Evolutionary conservation across 164 flowering plant species (phyloP).

Genomic region (Vitis rupestris): DNA sequence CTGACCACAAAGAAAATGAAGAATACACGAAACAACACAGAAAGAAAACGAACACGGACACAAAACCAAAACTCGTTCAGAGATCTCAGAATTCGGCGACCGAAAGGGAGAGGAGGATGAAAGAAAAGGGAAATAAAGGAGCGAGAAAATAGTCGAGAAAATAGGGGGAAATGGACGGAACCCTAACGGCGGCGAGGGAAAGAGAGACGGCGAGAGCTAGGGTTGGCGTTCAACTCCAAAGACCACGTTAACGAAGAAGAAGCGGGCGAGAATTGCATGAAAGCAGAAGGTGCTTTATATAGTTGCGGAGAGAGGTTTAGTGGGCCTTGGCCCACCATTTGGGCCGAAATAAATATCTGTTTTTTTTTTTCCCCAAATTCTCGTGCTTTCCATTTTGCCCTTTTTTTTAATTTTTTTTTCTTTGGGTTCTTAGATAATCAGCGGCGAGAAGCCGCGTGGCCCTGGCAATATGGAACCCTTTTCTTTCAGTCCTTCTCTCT

Average conservation of each 20-base stretch:
- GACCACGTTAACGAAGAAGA: conserved; percentile 12
- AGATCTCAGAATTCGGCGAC: background rate
- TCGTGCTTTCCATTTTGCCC: background rate
- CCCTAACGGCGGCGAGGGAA: conserved; percentile 12
- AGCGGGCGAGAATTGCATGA: conserved; percentile 79
- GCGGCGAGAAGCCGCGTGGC: conserved; percentile 68
- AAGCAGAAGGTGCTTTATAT: conserved; percentile 43
- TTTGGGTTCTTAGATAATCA: conserved; percentile 13
- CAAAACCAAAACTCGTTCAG: conserved; percentile 8
- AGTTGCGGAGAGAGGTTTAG: conserved; percentile 18
- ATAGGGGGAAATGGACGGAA: conserved; percentile 11
- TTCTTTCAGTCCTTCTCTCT: background rate
- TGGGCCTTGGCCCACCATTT: conserved; percentile 4
- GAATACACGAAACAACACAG: background rate
- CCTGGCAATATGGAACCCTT: background rate
- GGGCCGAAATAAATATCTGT: conserved; percentile 10
- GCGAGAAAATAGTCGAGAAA: background rate
- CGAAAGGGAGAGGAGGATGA: background rate
- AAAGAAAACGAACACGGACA: conserved; percentile 3
- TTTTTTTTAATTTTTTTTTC: background rate
- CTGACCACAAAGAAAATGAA: background rate
- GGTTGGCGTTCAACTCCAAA: background rate
- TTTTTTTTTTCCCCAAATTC: background rate
- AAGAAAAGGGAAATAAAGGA: background rate
- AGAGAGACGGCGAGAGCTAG: conserved; percentile 2